Conservation (phyloP, 495 filamentous ascomycete genomes). For the Penicillium lagena region DNA sequence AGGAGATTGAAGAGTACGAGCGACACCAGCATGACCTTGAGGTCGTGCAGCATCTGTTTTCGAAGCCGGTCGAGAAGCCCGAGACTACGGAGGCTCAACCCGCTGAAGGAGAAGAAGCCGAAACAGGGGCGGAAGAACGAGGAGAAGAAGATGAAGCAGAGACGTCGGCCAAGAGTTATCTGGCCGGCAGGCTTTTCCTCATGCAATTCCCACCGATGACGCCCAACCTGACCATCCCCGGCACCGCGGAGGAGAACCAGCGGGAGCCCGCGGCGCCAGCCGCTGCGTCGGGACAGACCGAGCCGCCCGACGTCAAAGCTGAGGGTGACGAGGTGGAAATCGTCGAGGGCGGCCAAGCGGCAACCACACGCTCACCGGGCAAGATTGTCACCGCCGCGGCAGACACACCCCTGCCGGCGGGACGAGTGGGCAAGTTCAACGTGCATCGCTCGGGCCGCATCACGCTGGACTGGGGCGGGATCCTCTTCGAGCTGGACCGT, state of each 20-base stretch:
- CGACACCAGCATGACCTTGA: constrained; percentile 35
- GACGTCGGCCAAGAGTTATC: not conserved
- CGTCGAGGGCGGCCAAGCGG: constrained; percentile 18
- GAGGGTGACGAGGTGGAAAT: constrained; percentile 26
- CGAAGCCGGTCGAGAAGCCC: constrained; percentile 9
- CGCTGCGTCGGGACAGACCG: constrained; percentile 2
- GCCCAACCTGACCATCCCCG: constrained; percentile 38
- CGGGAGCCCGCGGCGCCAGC: constrained; percentile 1
- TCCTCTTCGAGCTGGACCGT: constrained; percentile 39
- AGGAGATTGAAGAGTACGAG: constrained; percentile 43
- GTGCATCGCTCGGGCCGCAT: constrained; percentile 45
- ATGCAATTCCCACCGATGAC: constrained; percentile 53
- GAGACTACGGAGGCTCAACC: constrained; percentile 9
- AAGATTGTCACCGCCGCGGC: constrained; percentile 32
- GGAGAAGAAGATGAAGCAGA: constrained; percentile 3
- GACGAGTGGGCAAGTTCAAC: constrained; percentile 49
- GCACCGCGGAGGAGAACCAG: constrained; percentile 8
- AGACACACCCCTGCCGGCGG: constrained; percentile 44
- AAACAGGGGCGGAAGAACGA: not conserved
- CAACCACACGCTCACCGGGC: constrained; percentile 4
- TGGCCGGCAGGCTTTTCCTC: constrained; percentile 41
- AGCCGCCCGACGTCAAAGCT: constrained; percentile 20
- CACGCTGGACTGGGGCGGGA: constrained; percentile 44
- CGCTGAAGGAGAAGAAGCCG: constrained; percentile 3
- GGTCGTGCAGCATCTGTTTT: constrained; percentile 28